Conservation (phyloP, 2,329 filamentous ascomycete genomes). For the Domatiomyces globalis region DNA sequence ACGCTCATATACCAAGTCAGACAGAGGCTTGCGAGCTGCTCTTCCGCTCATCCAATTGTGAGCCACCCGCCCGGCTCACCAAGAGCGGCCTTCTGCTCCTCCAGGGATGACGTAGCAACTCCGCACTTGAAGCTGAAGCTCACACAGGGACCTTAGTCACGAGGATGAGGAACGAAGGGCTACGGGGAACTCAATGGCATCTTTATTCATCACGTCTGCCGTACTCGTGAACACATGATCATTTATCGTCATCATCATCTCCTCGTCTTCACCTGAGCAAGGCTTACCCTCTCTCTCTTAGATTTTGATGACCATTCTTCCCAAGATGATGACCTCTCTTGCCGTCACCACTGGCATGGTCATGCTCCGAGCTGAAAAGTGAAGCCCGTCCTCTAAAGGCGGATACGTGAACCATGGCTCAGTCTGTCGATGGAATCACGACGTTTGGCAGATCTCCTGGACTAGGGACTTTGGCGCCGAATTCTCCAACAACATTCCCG, state of each 20-base stretch:
- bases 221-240: background rate
- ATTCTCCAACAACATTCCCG: conserved; percentile 47
- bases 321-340: no score
- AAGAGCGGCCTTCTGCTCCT: background rate
- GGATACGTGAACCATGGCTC: background rate
- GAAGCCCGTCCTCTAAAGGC: background rate
- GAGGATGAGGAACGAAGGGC: background rate
- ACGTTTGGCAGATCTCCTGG: conserved; percentile 29
- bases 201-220: background rate
- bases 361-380: background rate
- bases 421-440: conserved; percentile 6
- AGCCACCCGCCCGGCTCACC: no score
- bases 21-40: background rate
- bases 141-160: background rate
- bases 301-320: no score
- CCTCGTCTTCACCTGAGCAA: background rate
- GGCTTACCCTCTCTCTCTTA: background rate
- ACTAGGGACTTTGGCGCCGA: conserved; percentile 37
- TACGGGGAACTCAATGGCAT: background rate
- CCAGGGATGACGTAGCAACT: background rate
- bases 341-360: no score
- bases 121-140: no score
- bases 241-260: background rate
- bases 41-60: background rate
- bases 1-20: background rate